Conservation (phyloP, 345 rosid species). For the Moringa oleifera region DNA sequence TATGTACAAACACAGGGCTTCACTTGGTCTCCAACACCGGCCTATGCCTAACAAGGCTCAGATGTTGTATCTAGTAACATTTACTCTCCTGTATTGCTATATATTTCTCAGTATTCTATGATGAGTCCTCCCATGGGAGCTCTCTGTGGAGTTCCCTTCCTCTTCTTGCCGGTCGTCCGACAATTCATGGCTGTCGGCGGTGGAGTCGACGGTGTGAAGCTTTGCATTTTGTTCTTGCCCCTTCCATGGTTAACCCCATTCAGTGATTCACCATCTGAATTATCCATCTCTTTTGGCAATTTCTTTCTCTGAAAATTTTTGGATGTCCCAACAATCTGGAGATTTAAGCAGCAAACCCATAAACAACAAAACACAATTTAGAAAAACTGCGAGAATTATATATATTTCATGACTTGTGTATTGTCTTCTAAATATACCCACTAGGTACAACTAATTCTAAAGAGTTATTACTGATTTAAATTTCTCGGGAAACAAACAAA, state of each 20-base stretch:
- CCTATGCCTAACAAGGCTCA: conserved; percentile 19
- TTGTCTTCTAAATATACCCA: too few species aligned
- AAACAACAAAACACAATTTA: too few species aligned
- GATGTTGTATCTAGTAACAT: conserved; percentile 1
- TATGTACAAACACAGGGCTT: conserved; percentile 3
- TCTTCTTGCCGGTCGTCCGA: conserved; percentile 39
- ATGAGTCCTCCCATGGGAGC: conserved; percentile 62
- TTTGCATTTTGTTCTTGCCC: conserved; percentile 22
- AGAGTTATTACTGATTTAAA: too few species aligned
- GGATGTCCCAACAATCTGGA: conserved; percentile 50
- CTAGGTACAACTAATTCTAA: too few species aligned
- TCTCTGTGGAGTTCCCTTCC: conserved; percentile 65
- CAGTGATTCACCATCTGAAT: conserved; percentile 29
- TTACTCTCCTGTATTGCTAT: not conserved
- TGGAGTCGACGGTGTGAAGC: conserved; percentile 52
- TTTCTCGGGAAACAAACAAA: too few species aligned
- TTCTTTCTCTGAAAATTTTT: conserved; percentile 37
- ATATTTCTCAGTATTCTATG: conserved; percentile 30
- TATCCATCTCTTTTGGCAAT: conserved; percentile 17
- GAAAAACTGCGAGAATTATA: too few species aligned
- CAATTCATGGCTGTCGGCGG: conserved; percentile 34
- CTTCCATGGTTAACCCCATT: conserved; percentile 18
- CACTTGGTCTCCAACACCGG: conserved; percentile 18
- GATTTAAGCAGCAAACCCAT: not conserved
- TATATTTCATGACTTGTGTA: too few species aligned